These are phyloP conservation scores for Botryobasidium botryosum DNA, from an alignment of 768 basidiomycete species.

Conservation along the genomic window DNA sequence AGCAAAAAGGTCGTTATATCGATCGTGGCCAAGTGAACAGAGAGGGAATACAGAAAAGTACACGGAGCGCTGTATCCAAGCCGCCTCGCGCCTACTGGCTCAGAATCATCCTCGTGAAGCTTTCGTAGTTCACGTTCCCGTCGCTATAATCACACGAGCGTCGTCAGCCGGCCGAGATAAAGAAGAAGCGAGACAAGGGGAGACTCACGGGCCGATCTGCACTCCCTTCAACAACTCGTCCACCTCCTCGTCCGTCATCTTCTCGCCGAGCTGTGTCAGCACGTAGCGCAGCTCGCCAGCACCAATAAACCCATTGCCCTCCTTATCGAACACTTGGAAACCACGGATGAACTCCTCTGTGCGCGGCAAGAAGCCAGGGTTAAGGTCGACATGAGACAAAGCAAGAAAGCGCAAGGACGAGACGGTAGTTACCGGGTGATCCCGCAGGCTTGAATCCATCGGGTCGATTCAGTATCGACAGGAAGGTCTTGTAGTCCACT, in stretches of 20 bases:
- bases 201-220: constrained; percentile 67
- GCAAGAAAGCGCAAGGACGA: too few species aligned
- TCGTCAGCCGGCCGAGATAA: not conserved
- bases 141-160: constrained; percentile 35
- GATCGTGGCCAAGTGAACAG: too few species aligned
- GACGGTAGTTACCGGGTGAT: constrained; percentile 74
- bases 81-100: too few species aligned
- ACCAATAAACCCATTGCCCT: constrained; percentile 76
- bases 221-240: constrained; percentile 95
- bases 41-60: too few species aligned
- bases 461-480: constrained; percentile 80
- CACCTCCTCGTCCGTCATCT: constrained; percentile 95
- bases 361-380: constrained; percentile 3
- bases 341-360: constrained; percentile 97
- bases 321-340: constrained; percentile 98
- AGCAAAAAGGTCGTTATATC: too few species aligned
- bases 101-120: constrained; percentile 86
- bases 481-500: constrained; percentile 90
- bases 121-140: constrained; percentile 95
- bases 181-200: constrained; percentile 2
- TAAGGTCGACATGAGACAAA: not conserved
- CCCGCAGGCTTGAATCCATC: constrained; percentile 97
- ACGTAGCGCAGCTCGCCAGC: constrained; percentile 87
- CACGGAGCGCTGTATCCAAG: too few species aligned
- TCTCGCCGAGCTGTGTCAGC: constrained; percentile 91